Evolutionary conservation across 805 yeast genomes (phyloP).

Genomic region (Wickerhamomyces sydowiorum): DNA sequence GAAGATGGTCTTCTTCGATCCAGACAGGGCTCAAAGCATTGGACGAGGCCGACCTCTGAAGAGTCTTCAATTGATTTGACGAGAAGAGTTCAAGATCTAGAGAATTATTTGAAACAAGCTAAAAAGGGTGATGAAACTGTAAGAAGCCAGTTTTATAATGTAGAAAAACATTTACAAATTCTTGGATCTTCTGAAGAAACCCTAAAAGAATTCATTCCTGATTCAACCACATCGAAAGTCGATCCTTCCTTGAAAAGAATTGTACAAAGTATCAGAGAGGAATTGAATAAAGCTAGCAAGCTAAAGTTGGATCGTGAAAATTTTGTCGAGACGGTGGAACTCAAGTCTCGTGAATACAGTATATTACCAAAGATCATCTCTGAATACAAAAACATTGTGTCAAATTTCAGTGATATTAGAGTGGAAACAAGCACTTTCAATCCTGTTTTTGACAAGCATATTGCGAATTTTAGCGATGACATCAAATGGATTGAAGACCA

Average conservation of each 20-base stretch:
- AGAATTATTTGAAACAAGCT: constrained; percentile 50
- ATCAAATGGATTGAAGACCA: constrained; percentile 39
- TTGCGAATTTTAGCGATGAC: constrained; percentile 45
- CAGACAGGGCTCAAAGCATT: constrained; percentile 46
- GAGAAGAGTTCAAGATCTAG: constrained; percentile 38
- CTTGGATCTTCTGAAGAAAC: constrained; percentile 31
- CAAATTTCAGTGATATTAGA: constrained; percentile 10
- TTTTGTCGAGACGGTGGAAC: constrained; percentile 36
- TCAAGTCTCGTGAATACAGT: constrained; percentile 39
- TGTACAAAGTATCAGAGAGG: constrained; percentile 28
- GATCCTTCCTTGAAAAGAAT: constrained; percentile 31
- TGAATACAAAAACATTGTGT: constrained; percentile 32
- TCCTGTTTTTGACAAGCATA: constrained; percentile 34
- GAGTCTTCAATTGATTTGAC: constrained; percentile 36
- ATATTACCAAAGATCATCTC: constrained; percentile 49
- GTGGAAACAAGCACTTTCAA: constrained; percentile 31
- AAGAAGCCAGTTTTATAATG: constrained; percentile 36
- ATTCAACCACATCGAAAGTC: constrained; percentile 22
- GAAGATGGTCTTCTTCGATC: constrained; percentile 50
- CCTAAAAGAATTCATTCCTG: constrained; percentile 24
- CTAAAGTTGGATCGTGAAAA: constrained; percentile 32
- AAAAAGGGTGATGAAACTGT: constrained; percentile 54
- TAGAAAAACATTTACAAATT: constrained; percentile 40
- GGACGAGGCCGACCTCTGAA: constrained; percentile 47
- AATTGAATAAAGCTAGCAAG: constrained; percentile 25